Evolutionary conservation across 306 rosid genomes (phyloP).

Genomic region (Quillaja saponaria): DNA sequence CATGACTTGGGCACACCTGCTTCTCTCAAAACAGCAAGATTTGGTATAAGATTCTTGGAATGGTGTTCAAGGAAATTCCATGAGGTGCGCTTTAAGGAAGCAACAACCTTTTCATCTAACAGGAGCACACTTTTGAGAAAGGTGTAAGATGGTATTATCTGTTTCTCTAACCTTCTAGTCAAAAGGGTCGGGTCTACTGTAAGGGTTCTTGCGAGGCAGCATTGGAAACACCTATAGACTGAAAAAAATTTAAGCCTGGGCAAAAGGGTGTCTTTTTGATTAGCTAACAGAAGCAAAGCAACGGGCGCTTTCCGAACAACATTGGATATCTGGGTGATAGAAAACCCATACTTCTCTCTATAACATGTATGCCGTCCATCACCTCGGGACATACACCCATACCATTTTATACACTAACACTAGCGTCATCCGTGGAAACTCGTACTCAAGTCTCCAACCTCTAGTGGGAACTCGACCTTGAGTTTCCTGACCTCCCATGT

Average conservation of each 20-base stretch:
- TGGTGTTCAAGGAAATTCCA: constrained; percentile 28
- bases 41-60: constrained; percentile 29
- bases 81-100: constrained; percentile 31
- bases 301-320: constrained; percentile 31
- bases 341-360: constrained; percentile 28
- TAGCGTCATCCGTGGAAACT: no score
- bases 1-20: constrained; percentile 27
- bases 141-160: constrained; percentile 32
- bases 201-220: constrained; percentile 29
- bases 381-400: no score
- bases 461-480: no score
- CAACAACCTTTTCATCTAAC: constrained; percentile 19
- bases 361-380: no score
- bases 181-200: constrained; percentile 27
- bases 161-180: constrained; percentile 32
- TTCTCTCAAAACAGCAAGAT: constrained; percentile 19
- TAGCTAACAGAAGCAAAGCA: constrained; percentile 25
- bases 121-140: constrained; percentile 29
- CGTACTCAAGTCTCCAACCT: no score
- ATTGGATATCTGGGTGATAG: constrained; percentile 28
- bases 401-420: no score
- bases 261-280: constrained; percentile 12
- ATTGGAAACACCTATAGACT: constrained; percentile 27
- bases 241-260: constrained; percentile 25
- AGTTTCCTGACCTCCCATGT: no score